Base-by-base conservation (phyloP, 441 rosid species). In the Lagerstroemia fauriei region DNA sequence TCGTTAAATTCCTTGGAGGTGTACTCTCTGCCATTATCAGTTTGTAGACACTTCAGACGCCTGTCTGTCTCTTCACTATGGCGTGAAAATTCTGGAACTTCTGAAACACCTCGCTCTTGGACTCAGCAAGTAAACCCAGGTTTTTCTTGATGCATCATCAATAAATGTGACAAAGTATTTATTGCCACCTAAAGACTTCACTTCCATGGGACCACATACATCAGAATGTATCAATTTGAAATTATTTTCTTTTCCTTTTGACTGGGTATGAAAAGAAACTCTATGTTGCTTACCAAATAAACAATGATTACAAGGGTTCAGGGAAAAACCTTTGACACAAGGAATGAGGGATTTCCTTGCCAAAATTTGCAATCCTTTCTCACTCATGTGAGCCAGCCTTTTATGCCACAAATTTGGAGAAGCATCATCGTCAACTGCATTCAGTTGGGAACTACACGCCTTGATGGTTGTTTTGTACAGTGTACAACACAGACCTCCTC, bases 221-320 rank as follows among this genome's bases (percentile, higher is more conserved):
- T 80, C 59, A 9, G 25, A 48, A 51, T 81, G 84, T 1, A 81
- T 20, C 25, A 81, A 79, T 3, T 84, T 82, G 12, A 84, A 56
- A 1, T 72, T 44, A 72, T 18, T 12, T 27, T 18, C 13, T 29
- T 46, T 73, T 29, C 27, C 50, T 1, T 24, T 44, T 25, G 59
- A 44, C 16, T 12, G 17, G 41, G 57, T n/a, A 50, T 77, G 50
- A 38, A 82, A 76, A 13, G 79, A 31, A 48, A 82, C 75, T 79
- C 56, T 75, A 8, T 82, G 73, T 69, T 79, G 69, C 46, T 85
- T 85, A 14, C 70, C 48, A 11, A 9, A 25, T 22, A 85, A 32
- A 16, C 51, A 82, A 70, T 82, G 51, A 32, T 18, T 20, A 27
- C 77, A 85, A 25, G 50, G 24, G 6, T 56, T 14, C 1, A 76